Evolutionary conservation across 495 filamentous ascomycete species (phyloP).

Genomic region (Daldinia bambusicola): DNA sequence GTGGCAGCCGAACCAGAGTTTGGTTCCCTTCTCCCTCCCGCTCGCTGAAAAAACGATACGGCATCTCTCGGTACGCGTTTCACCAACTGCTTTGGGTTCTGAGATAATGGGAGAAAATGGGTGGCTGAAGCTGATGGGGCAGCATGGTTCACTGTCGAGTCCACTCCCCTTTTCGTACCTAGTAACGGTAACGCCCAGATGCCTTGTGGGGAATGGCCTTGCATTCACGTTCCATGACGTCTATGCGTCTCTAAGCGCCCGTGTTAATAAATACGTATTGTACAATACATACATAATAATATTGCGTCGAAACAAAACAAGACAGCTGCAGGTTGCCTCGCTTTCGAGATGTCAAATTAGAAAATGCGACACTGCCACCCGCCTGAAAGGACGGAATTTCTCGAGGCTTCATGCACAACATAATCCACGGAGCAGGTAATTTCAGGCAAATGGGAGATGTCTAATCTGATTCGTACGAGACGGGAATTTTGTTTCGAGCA

Average conservation of each 20-base stretch:
- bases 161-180: not conserved
- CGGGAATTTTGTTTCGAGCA: slow-evolving; percentile 40
- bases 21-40: slow-evolving; percentile 1
- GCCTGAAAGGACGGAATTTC: slow-evolving; percentile 16
- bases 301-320: slow-evolving; percentile 39
- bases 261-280: slow-evolving; percentile 4
- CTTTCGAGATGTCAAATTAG: slow-evolving; percentile 28
- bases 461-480: slow-evolving; percentile 36
- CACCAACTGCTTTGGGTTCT: not conserved
- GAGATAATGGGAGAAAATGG: not conserved
- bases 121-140: slow-evolving; percentile 4
- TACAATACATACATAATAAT: no score
- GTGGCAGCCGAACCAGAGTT: slow-evolving; percentile 17
- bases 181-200: not conserved
- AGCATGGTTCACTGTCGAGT: not conserved
- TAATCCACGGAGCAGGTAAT: slow-evolving; percentile 4
- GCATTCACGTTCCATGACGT: slow-evolving; percentile 15
- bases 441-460: slow-evolving; percentile 9
- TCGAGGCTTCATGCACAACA: slow-evolving; percentile 30
- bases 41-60: no score
- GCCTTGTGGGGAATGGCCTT: not conserved
- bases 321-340: slow-evolving; percentile 29
- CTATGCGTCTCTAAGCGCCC: slow-evolving; percentile 32
- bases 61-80: not conserved
- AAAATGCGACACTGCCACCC: slow-evolving; percentile 32